phyloP scores from a whole-genome alignment of 148 eudicot genomes.

The Chenopodium album region DNA sequence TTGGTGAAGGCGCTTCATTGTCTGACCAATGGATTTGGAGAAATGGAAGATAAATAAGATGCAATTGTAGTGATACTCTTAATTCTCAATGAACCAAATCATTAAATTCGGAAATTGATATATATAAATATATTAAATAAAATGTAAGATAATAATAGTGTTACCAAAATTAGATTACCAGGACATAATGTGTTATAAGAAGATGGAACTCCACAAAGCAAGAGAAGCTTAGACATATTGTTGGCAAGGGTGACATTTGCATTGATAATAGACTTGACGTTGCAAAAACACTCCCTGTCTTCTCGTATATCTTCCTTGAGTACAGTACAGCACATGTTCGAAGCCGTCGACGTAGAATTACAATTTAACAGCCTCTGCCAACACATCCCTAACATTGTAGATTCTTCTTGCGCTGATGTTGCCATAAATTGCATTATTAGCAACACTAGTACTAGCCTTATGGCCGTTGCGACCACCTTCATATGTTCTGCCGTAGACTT shows the following conservation, averaged over 20 bases:
- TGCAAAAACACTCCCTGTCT: slow-evolving; percentile 11
- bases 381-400: not conserved
- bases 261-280: not conserved
- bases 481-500: not conserved
- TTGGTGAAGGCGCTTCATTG: not conserved
- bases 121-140: too few species aligned
- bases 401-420: not conserved
- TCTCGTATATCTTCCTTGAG: not conserved
- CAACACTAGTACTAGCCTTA: not conserved
- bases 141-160: not conserved
- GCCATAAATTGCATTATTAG: not conserved
- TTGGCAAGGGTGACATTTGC: not conserved
- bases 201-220: not conserved
- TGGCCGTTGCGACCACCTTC: not conserved
- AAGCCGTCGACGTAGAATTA: not conserved
- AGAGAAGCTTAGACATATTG: not conserved
- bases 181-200: not conserved
- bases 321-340: not conserved
- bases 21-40: not conserved
- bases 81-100: too few species aligned
- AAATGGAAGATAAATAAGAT: not conserved
- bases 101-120: too few species aligned
- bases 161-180: not conserved
- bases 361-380: not conserved
- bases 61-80: too few species aligned